phyloP scores from a whole-genome alignment of 1,284 basidiomycete genomes.

The Tilletia walkeri region DNA sequence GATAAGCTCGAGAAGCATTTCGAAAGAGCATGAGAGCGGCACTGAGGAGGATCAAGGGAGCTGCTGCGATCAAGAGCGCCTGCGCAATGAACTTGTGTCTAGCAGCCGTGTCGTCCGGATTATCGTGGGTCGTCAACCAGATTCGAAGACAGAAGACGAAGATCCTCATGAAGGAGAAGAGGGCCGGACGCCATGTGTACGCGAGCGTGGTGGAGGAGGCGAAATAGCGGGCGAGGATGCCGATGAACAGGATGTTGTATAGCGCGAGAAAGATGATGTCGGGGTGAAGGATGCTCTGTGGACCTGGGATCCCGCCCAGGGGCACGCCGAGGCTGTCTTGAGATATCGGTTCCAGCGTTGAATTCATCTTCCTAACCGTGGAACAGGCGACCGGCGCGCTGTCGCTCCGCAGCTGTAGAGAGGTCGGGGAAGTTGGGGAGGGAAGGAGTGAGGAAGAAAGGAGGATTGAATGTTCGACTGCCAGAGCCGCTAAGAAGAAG shows the following conservation, averaged over 20 bases:
- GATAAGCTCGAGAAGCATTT: neutral
- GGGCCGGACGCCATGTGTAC: neutral
- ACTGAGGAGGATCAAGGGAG: neutral
- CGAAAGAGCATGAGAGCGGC: neutral
- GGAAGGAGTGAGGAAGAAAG: too few species aligned
- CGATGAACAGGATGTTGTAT: neutral
- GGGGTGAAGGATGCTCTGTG: neutral
- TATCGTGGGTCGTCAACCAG: neutral
- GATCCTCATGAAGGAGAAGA: neutral
- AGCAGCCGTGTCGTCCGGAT: neutral
- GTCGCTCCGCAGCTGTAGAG: too few species aligned
- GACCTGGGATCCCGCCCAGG: neutral
- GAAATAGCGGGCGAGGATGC: neutral
- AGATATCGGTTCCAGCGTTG: too few species aligned
- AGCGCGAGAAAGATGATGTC: neutral
- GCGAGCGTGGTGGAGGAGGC: neutral
- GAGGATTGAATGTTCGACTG: too few species aligned
- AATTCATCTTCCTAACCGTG: too few species aligned
- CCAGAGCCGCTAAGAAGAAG: too few species aligned
- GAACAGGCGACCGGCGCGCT: too few species aligned
- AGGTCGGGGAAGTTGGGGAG: too few species aligned
- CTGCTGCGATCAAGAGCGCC: neutral
- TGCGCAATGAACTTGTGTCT: conserved; percentile 6
- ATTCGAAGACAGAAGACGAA: neutral
- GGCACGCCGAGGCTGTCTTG: neutral